phyloP scores from a whole-genome alignment of 768 basidiomycete genomes.

The Psilocybe cyanescens region DNA sequence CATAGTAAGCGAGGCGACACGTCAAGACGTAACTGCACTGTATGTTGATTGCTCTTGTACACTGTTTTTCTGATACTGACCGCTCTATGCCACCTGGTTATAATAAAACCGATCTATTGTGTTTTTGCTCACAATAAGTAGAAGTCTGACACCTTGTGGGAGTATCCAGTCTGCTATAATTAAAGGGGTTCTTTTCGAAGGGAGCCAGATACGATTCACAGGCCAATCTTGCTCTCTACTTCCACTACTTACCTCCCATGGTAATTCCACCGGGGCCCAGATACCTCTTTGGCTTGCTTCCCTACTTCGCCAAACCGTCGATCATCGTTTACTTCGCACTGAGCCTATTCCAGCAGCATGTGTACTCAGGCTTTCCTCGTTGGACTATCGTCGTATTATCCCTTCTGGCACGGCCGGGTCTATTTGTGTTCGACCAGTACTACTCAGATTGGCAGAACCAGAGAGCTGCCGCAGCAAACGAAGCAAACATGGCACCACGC shows the following conservation, averaged over 20 bases:
- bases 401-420: slow-evolving; percentile 11
- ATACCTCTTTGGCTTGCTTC: slow-evolving; percentile 12
- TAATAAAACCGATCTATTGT: too few species aligned
- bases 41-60: too few species aligned
- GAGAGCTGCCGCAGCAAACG: slow-evolving; percentile 12
- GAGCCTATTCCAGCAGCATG: background rate
- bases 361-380: background rate
- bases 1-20: too few species aligned
- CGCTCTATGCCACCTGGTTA: too few species aligned
- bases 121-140: slow-evolving; percentile 22
- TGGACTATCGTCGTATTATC: slow-evolving; percentile 11
- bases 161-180: too few species aligned
- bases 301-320: slow-evolving; percentile 16
- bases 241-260: background rate
- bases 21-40: too few species aligned
- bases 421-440: background rate
- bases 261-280: slow-evolving; percentile 13
- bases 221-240: background rate
- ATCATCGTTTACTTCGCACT: slow-evolving; percentile 8
- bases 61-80: too few species aligned
- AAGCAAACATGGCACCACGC: slow-evolving; percentile 13
- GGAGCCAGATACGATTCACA: background rate
- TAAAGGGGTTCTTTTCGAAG: too few species aligned
- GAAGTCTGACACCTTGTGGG: background rate
- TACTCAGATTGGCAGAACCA: slow-evolving; percentile 8